Conservation (phyloP, 73 alveolate species). For the Breviolum minutum region DNA sequence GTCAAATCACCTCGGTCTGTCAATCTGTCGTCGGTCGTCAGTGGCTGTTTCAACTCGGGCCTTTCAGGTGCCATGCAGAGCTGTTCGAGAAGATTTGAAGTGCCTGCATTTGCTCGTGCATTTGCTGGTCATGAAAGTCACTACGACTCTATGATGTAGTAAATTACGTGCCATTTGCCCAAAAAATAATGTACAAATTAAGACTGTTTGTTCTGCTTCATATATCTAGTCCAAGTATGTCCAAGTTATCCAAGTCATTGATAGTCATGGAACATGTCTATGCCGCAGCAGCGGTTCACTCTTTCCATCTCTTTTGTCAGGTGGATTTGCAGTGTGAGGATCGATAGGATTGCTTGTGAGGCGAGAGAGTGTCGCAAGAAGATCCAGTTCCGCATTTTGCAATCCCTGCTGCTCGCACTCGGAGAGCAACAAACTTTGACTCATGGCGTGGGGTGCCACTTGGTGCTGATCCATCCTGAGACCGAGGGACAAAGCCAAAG, state of each 20-base stretch:
- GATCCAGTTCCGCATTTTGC: neutral
- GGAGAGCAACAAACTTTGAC: slow-evolving; percentile 40
- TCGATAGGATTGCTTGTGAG: neutral
- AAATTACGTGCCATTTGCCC: too few species aligned
- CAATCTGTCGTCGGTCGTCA: neutral
- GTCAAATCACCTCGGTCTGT: slow-evolving; percentile 39
- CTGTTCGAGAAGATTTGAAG: slow-evolving; percentile 9
- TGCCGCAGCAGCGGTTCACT: neutral
- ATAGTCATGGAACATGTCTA: too few species aligned
- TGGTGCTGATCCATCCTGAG: neutral
- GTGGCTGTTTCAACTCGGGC: neutral
- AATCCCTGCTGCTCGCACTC: slow-evolving; percentile 48
- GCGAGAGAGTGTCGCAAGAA: neutral
- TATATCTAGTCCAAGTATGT: neutral
- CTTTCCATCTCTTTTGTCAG: neutral
- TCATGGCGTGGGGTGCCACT: slow-evolving; percentile 68
- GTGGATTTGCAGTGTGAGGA: neutral
- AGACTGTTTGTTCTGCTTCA: neutral
- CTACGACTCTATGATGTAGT: neutral
- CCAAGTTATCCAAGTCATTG: too few species aligned
- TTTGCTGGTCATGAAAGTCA: neutral
- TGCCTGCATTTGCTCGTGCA: neutral
- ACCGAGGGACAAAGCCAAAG: slow-evolving; percentile 48
- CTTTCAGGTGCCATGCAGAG: slow-evolving; percentile 4
- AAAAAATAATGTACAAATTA: neutral